These are phyloP conservation scores for Cardamine chenopodiifolia DNA, from an alignment of 345 rosid species.

Conservation along the genomic window DNA sequence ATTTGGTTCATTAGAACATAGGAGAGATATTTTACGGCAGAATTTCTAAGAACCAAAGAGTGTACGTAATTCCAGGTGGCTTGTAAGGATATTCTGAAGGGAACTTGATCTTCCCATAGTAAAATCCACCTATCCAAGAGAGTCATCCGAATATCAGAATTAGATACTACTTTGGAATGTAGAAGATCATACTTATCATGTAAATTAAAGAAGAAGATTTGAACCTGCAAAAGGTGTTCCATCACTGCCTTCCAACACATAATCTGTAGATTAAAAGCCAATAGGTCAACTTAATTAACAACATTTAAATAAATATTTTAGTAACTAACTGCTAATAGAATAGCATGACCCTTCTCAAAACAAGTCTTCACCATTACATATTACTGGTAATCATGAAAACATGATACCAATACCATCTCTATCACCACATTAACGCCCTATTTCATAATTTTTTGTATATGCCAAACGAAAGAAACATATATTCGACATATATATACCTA, in stretches of 20 bases:
- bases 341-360: not conserved
- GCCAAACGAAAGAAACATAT: not conserved
- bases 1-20: not conserved
- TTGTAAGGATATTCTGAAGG: constrained; percentile 96
- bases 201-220: not conserved
- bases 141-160: not conserved
- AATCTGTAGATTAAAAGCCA: not conserved
- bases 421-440: not conserved
- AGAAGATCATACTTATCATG: not conserved
- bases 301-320: not conserved
- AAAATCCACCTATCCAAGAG: constrained; percentile 36
- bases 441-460: not conserved
- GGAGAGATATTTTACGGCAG: not conserved
- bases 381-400: not conserved
- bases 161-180: not conserved
- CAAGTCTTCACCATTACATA: too few relatives aligned
- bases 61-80: constrained; percentile 98
- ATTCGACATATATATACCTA: not conserved
- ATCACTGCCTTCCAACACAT: constrained; percentile 23
- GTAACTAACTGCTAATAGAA: not conserved
- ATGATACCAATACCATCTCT: not conserved
- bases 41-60: constrained; percentile 11
- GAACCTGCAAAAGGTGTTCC: constrained; percentile 20
- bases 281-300: not conserved
- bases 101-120: constrained; percentile 97